Percentiles rank a stretch among this genome's conserved stretches.
phyloP scores from a whole-genome alignment of 2,329 filamentous ascomycete genomes.

The Metarhizium rileyi region DNA sequence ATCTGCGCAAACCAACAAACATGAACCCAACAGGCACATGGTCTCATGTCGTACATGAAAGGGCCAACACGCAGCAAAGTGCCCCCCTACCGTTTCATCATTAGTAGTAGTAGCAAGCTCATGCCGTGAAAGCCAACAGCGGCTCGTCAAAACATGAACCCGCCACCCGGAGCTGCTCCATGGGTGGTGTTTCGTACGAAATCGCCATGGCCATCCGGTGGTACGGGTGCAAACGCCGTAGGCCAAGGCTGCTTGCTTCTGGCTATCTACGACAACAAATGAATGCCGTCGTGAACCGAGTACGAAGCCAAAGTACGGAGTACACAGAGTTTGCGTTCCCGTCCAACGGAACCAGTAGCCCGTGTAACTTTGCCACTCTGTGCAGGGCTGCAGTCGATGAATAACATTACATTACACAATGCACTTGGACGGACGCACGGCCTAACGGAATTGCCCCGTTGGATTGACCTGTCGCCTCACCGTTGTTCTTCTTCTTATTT shows the following conservation, averaged over 20 bases:
- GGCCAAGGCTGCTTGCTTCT: no score
- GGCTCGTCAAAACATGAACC: neutral
- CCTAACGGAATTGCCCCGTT: neutral
- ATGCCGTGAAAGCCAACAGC: neutral
- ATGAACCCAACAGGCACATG: neutral
- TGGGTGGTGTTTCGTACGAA: neutral
- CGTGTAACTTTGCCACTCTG: neutral
- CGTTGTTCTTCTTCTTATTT: no score
- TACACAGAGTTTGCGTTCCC: no score
- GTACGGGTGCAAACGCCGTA: no score
- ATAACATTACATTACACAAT: neutral
- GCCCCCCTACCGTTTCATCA: no score
- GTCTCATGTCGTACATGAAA: neutral
- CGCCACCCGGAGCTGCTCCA: neutral
- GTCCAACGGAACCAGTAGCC: no score
- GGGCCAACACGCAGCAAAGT: neutral
- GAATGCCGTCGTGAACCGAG: no score
- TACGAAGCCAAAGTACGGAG: no score
- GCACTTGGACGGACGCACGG: neutral
- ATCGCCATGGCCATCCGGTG: no score
- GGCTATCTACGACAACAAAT: no score
- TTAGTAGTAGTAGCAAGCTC: neutral
- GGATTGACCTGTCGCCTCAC: no score
- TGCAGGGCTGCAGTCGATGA: neutral
- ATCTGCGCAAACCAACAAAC: no score